Base-by-base conservation (phyloP, 2,329 filamentous ascomycete species). In the Aschersonia sp. region DNA sequence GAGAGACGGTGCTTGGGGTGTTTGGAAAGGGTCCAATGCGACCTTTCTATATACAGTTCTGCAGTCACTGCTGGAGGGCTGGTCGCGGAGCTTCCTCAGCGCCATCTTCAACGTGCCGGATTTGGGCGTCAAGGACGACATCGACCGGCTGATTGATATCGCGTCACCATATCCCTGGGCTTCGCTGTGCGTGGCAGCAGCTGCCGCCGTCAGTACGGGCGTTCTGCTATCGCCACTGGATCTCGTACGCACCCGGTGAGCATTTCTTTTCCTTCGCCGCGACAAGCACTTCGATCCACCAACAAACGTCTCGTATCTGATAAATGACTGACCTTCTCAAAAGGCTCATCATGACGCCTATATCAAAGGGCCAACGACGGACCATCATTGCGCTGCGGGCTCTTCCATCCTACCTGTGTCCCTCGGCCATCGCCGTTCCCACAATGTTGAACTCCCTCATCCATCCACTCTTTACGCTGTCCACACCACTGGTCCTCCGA, bases 21-120 rank as follows among this genome's bases (percentile, higher is more conserved):
- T 96, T 4, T 98, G 91, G 89, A 96, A 96, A 63, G 81, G 84
- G 6, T 87, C 89, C 40, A 97, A 97, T 61, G 80, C 85, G 10
- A 94, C 89, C 1, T 98, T 97, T 59, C 73, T 97, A 45, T 95
- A 97, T 66, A 85, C 82, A 0, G 78, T 96, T 44, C 73, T 97
- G 20, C 78, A 89, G 52, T 88, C 88, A 9, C 83, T 94, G 5
- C 70, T 95, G 31, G 92, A 97, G 62, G 89, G 87, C 56, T 98
- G 94, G 82, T 85, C 89, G 7, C 79, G 89, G 57, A 92, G 88
- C 58, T 75, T 96, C 47, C 73, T 97, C n/a, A 88, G 88, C 43
- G 91, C 92, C 1, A 73, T 97, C 5, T 76, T 97, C 55, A 94
- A 94, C 52, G 77, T 97, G 10, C 89, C 91, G 1, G 91, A 97